Evolutionary conservation across 2,329 filamentous ascomycete genomes (phyloP), one percentile per base, ranked within the genome.

Genomic region (Bipolaris zeicola): DNA sequence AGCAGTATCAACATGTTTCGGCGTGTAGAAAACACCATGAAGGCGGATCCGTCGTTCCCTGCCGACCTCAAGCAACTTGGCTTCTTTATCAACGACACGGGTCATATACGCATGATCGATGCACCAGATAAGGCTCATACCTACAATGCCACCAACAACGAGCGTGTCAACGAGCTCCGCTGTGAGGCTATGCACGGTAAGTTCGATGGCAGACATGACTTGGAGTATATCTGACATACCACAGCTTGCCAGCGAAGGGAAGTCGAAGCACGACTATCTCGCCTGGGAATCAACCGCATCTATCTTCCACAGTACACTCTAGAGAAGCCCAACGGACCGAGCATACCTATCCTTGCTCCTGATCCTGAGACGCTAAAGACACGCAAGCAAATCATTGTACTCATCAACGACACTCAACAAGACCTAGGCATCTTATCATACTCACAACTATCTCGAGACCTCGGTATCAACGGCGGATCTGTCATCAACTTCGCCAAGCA

Each of bases 391-490:
- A 77, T 96, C 14, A 79, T 96, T 20, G 76, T 96, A 43, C 76
- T 96, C 50, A 84, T 96, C 65, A 91, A 91, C 53, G 90, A 96
- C 66, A 89, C 95, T 65, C 79, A 84, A 2, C 88, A 94, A 67
- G 88, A 94, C 50, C 81, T 96, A 0, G 92, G 91, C 0, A 77
- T 94, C 33, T 83, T 93, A 61, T 87, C 91, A 0, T 88, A 90
- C 64, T 86, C 92, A 18, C 80, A 88, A 10, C 75, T 88, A 37
- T 83, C 86, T 55, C 83, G 86, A 0, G 77, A 79, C 2, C 86
- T 89, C 1, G 88, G 90, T 18, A 81, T 96, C 63, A 80, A 87
- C 62, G 80, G 83, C 42, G 92, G 92, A n/a, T 91, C 87, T 31
- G 81, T 88, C 38, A 77, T 94, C 28, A 83, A 86, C 10, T 79